A percentile compares a stretch with the other conserved stretches of the same genome.
phyloP scores from a whole-genome alignment of 768 basidiomycete genomes.

The Mycena kentingensis region DNA sequence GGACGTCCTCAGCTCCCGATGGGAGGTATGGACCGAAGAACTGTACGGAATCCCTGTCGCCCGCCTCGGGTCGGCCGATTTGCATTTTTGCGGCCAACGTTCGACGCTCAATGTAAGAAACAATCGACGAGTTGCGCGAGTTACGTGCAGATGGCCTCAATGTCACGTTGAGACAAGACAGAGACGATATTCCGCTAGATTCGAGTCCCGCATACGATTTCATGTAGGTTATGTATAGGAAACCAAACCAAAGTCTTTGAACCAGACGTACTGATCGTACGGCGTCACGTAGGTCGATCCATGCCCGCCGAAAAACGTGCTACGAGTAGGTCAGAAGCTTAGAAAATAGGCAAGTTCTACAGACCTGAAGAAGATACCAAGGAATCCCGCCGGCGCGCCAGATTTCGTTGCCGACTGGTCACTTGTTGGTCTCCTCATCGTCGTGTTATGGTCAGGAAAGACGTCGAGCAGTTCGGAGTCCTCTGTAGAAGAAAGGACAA shows the following conservation, averaged over 20 bases:
- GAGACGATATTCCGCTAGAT: too few species aligned
- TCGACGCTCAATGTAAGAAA: not conserved
- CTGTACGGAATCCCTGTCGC: conserved; percentile 10
- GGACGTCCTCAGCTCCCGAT: conserved; percentile 18
- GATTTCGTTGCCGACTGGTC: conserved; percentile 17
- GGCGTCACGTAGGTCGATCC: conserved; percentile 67
- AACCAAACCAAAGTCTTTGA: conserved; percentile 64
- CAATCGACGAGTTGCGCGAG: conserved; percentile 4
- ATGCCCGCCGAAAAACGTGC: conserved; percentile 82
- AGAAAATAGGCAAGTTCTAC: not conserved
- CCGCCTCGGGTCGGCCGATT: conserved; percentile 7
- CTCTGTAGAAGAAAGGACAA: not conserved
- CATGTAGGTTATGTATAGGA: conserved; percentile 30
- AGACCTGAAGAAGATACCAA: conserved; percentile 80
- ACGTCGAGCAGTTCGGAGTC: not conserved
- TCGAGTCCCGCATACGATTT: not conserved
- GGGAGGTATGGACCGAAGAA: conserved; percentile 13
- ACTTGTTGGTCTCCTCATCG: conserved; percentile 2
- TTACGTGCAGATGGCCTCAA: conserved; percentile 1
- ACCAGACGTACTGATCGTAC: conserved; percentile 74
- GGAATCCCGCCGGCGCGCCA: conserved; percentile 39
- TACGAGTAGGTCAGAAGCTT: conserved; percentile 25
- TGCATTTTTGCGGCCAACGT: conserved; percentile 10
- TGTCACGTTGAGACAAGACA: conserved; percentile 12
- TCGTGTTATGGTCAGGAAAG: not conserved